Evolutionary conservation across 805 yeast species (phyloP).

Genomic region (Yamadazyma endophytica): DNA sequence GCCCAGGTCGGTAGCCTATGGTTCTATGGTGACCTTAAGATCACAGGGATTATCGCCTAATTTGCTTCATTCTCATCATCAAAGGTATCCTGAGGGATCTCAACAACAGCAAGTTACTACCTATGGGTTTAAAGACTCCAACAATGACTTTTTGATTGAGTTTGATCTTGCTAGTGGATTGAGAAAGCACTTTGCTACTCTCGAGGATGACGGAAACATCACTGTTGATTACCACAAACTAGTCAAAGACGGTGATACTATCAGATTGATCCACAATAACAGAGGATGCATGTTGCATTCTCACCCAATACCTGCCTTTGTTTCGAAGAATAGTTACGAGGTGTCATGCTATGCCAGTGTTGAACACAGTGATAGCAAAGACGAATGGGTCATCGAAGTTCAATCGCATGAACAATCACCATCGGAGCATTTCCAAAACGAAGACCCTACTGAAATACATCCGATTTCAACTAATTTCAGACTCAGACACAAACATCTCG

Average conservation of each 20-base stretch:
- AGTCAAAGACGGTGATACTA: conserved; percentile 57
- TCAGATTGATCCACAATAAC: conserved; percentile 67
- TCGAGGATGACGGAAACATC: conserved; percentile 18
- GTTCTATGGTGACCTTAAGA: conserved; percentile 61
- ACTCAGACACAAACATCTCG: conserved; percentile 56
- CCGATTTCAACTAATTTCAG: conserved; percentile 77
- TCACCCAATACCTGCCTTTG: conserved; percentile 74
- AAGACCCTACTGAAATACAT: conserved; percentile 51
- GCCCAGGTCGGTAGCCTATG: conserved; percentile 61
- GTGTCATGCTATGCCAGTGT: conserved; percentile 83
- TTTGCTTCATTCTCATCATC: conserved; percentile 83
- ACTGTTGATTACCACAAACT: conserved; percentile 19
- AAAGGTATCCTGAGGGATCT: conserved; percentile 86
- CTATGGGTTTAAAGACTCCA: conserved; percentile 82
- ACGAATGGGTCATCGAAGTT: conserved; percentile 88
- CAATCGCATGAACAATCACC: conserved; percentile 53
- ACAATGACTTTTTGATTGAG: conserved; percentile 78
- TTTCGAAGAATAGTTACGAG: conserved; percentile 65
- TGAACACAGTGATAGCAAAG: conserved; percentile 70
- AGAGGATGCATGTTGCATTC: conserved; percentile 81
- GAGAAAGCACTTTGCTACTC: conserved; percentile 26
- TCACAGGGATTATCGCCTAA: conserved; percentile 71
- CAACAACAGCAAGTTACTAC: conserved; percentile 93
- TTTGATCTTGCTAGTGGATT: conserved; percentile 45
- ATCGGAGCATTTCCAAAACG: conserved; percentile 39